These are phyloP conservation scores for Canavalia gladiata DNA, from an alignment of 306 rosid genomes.

Conservation along the genomic window DNA sequence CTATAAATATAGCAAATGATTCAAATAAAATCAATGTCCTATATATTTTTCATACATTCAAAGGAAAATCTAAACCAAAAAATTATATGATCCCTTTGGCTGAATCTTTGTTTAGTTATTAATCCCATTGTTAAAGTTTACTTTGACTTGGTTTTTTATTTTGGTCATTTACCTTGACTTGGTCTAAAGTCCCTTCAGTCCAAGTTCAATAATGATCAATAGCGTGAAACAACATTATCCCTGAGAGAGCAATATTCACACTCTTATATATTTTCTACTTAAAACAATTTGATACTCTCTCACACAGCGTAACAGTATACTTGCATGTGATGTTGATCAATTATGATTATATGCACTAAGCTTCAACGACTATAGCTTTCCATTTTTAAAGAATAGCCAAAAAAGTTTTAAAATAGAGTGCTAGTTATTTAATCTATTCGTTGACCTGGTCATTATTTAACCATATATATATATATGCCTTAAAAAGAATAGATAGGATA, in stretches of 20 bases:
- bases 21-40: no score
- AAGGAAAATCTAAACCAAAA: no score
- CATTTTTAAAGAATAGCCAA: constrained; percentile 11
- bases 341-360: neutral
- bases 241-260: neutral
- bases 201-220: neutral
- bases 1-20: no score
- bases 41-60: no score
- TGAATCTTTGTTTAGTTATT: no score
- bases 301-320: neutral
- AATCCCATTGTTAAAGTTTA: no score
- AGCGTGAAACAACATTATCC: neutral
- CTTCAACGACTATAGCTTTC: neutral
- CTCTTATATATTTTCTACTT: neutral
- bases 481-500: no score
- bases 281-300: neutral
- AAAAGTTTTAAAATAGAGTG: no score
- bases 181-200: neutral
- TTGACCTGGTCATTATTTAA: constrained; percentile 43
- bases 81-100: no score
- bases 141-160: no score
- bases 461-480: neutral
- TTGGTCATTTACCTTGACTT: neutral
- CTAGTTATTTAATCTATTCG: neutral
- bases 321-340: neutral